These are phyloP conservation scores for Acacia acuminata DNA, from an alignment of 306 rosid genomes.

Conservation along the genomic window DNA sequence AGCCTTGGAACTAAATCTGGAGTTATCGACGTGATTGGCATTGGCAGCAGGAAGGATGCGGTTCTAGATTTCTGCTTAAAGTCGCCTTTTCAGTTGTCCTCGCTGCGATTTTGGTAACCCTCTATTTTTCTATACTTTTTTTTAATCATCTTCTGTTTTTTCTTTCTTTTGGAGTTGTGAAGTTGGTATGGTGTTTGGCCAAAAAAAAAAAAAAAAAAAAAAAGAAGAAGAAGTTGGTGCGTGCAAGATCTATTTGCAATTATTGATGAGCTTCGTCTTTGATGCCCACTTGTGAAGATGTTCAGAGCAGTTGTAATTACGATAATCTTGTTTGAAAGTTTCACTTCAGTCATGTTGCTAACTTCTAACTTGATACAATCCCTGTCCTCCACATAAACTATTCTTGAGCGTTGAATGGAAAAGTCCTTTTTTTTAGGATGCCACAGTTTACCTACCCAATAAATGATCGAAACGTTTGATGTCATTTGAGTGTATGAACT, in stretches of 20 bases:
- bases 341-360: neutral
- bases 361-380: neutral
- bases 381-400: neutral
- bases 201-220: too few species aligned
- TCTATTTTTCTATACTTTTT: neutral
- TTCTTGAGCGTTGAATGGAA: neutral
- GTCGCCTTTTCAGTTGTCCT: constrained; percentile 59
- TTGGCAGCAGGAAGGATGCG: constrained; percentile 90
- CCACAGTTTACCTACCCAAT: neutral
- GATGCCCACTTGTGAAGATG: neutral
- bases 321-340: neutral
- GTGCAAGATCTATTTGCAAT: neutral
- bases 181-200: neutral
- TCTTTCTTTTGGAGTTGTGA: neutral
- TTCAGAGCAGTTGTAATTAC: neutral
- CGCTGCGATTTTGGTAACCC: constrained; percentile 69
- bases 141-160: neutral
- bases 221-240: too few species aligned
- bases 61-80: constrained; percentile 74
- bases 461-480: neutral
- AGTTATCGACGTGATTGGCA: constrained; percentile 69
- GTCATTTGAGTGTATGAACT: neutral
- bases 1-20: constrained; percentile 43
- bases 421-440: neutral
- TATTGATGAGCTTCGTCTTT: neutral